A percentile compares a stretch with the other conserved stretches of the same genome.
Evolutionary conservation across 805 yeast genomes (phyloP).

Genomic region (Vanderwaltozyma verrucispora): DNA sequence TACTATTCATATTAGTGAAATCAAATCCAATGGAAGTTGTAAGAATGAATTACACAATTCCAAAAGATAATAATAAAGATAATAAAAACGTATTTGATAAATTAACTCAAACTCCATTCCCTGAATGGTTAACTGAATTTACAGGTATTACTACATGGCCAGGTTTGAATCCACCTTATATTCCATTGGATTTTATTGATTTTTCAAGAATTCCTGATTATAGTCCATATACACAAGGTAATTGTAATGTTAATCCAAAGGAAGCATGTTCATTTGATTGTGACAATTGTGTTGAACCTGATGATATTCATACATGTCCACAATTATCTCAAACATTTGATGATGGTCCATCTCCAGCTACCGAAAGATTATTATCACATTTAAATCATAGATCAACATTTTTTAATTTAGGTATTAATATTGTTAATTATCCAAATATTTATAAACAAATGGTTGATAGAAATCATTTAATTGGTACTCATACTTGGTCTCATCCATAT

Average conservation of each 20-base stretch:
- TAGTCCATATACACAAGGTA: slow-evolving; percentile 43
- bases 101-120: slow-evolving; percentile 42
- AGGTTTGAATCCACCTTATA: slow-evolving; percentile 75
- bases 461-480: slow-evolving; percentile 80
- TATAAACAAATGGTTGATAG: slow-evolving; percentile 42
- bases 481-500: slow-evolving; percentile 88
- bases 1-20: too few species aligned
- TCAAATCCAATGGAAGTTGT: too few species aligned
- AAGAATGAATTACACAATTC: too few species aligned
- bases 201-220: slow-evolving; percentile 40
- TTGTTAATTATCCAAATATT: slow-evolving; percentile 65
- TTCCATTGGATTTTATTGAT: slow-evolving; percentile 65
- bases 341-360: slow-evolving; percentile 82
- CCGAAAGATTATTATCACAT: slow-evolving; percentile 46
- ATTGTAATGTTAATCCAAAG: slow-evolving; percentile 42
- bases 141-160: slow-evolving; percentile 82
- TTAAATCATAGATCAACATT: slow-evolving; percentile 58
- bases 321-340: slow-evolving; percentile 81
- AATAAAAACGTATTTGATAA: neutral
- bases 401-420: slow-evolving; percentile 76
- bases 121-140: slow-evolving; percentile 65
- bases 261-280: slow-evolving; percentile 79
- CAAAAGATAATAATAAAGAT: too few species aligned
- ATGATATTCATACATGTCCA: slow-evolving; percentile 70
- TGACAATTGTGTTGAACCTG: slow-evolving; percentile 59